Conservation (phyloP, 139 green algal species). For the Tetraselmis striata region DNA sequence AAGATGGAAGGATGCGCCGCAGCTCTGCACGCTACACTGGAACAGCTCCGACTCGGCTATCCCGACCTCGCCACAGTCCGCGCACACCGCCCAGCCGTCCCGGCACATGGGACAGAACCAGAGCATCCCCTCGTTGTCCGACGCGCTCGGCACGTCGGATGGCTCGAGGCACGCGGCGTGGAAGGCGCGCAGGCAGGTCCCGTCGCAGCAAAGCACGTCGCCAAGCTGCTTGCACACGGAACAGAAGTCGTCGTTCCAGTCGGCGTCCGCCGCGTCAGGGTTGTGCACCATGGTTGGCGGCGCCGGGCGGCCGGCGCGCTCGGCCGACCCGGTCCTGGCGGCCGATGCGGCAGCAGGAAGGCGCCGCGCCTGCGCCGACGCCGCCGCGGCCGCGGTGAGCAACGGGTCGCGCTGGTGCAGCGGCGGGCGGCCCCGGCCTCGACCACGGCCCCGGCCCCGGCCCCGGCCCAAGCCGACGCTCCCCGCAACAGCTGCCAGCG, state of each 20-base stretch:
- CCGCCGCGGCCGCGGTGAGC: too few species aligned
- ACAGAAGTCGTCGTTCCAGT: not conserved
- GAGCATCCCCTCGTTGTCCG: not conserved
- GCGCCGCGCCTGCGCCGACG: too few species aligned
- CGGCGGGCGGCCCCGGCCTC: too few species aligned
- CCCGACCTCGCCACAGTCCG: not conserved
- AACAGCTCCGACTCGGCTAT: not conserved
- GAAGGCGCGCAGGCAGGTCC: not conserved
- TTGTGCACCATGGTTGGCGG: not conserved
- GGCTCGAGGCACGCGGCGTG: not conserved
- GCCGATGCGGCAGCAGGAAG: too few species aligned
- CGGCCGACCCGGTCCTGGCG: not conserved
- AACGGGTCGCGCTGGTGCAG: too few species aligned
- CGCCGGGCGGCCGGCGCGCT: not conserved
- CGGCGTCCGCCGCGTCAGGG: not conserved
- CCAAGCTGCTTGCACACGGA: not conserved
- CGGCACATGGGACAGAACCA: not conserved
- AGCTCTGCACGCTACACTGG: not conserved
- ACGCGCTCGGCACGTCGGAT: not conserved
- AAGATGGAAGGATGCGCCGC: not conserved
- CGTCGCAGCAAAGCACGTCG: not conserved
- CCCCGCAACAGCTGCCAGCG: too few species aligned
- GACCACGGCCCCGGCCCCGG: not conserved
- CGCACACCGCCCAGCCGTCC: not conserved
- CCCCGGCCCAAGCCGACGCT: not conserved